Evolutionary conservation across 1,284 basidiomycete genomes (phyloP).

Genomic region (Ganoderma meredithae): DNA sequence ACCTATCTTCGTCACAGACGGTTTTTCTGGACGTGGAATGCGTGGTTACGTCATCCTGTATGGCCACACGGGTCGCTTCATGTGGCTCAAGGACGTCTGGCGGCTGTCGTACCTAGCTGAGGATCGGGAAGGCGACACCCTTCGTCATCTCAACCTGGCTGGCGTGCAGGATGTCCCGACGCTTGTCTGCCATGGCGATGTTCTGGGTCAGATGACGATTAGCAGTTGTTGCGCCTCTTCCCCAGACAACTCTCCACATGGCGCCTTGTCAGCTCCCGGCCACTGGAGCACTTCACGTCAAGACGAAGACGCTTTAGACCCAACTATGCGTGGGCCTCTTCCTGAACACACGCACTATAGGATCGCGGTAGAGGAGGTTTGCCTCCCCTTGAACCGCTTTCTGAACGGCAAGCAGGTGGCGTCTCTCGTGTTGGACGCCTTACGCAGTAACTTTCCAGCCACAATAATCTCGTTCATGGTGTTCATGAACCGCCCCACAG

Average conservation of each 20-base stretch:
- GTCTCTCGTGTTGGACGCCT: neutral
- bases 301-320: neutral
- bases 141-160: neutral
- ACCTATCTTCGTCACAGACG: neutral
- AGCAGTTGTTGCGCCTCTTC: neutral
- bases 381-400: conserved; percentile 2
- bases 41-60: conserved; percentile 10
- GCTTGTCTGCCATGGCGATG: conserved; percentile 13
- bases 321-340: neutral
- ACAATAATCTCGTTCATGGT: neutral
- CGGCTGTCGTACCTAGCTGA: neutral
- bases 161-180: conserved; percentile 7
- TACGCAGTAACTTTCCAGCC: conserved; percentile 10
- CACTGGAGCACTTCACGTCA: neutral
- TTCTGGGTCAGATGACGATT: neutral
- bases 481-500: neutral
- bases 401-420: conserved; percentile 3
- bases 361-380: conserved; percentile 14
- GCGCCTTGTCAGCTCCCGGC: neutral
- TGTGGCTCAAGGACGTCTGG: conserved; percentile 18
- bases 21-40: conserved; percentile 7
- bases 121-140: conserved; percentile 9
- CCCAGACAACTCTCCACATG: neutral
- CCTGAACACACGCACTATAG: conserved; percentile 20
- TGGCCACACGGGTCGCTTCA: neutral